Conservation (phyloP, 1,139 yeast genomes). For the Diutina ranongensis region DNA sequence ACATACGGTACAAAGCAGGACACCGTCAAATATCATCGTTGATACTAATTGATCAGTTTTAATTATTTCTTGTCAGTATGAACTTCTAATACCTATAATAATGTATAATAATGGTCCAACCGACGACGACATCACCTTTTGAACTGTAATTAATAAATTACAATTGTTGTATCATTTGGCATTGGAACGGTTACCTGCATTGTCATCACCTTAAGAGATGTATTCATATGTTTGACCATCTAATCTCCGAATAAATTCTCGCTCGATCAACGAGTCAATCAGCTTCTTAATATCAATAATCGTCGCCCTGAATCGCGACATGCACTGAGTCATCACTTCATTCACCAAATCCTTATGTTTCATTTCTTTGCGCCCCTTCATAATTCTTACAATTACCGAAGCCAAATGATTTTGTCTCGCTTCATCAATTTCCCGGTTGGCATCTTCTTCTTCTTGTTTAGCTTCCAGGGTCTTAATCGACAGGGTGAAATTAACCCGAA, state of each 20-base stretch:
- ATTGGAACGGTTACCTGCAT: not conserved
- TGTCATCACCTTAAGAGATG: not conserved
- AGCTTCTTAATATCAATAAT: constrained; percentile 80
- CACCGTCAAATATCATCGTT: too few species aligned
- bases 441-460: constrained; percentile 63
- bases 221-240: constrained; percentile 73
- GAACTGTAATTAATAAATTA: too few species aligned
- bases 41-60: too few species aligned
- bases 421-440: constrained; percentile 76
- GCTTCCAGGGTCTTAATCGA: constrained; percentile 70
- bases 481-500: constrained; percentile 74
- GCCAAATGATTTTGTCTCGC: constrained; percentile 79
- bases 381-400: constrained; percentile 90
- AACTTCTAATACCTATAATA: too few species aligned
- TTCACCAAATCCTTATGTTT: constrained; percentile 74
- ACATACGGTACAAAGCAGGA: too few species aligned
- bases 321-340: constrained; percentile 83
- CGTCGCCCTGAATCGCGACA: constrained; percentile 75
- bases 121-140: too few species aligned
- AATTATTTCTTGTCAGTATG: too few species aligned
- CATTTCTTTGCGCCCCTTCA: constrained; percentile 82
- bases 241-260: constrained; percentile 71
- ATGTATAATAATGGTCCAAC: too few species aligned
- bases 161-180: too few species aligned
- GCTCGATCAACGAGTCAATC: constrained; percentile 76